Evolutionary conservation across 768 basidiomycete species (phyloP).

Genomic region (Boletus pseudo-olivaceus): DNA sequence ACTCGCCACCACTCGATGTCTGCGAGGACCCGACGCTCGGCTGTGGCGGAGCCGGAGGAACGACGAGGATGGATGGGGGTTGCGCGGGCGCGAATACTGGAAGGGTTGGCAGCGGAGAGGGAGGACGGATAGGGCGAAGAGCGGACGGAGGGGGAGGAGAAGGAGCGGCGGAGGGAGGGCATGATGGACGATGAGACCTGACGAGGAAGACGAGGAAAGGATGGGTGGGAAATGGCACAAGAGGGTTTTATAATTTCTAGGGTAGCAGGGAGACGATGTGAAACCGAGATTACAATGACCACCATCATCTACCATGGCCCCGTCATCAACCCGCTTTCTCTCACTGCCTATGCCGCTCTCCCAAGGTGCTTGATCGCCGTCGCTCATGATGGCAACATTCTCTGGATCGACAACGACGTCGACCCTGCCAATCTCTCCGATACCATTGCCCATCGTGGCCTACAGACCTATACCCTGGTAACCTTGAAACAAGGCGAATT

Average conservation of each 20-base stretch:
- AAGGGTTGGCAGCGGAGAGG: slow-evolving; percentile 32
- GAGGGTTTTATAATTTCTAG: slow-evolving; percentile 45
- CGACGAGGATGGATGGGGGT: slow-evolving; percentile 43
- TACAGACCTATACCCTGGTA: slow-evolving; percentile 31
- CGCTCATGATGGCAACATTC: slow-evolving; percentile 50
- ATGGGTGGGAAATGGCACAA: slow-evolving; percentile 32
- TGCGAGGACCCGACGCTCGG: slow-evolving; percentile 67
- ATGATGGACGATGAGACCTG: slow-evolving; percentile 29
- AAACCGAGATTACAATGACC: slow-evolving; percentile 9
- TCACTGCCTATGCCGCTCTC: slow-evolving; percentile 42
- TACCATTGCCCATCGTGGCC: slow-evolving; percentile 50
- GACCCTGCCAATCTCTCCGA: slow-evolving; percentile 44
- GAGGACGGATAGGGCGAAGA: slow-evolving; percentile 60
- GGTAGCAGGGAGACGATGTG: not conserved
- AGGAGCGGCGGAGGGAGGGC: slow-evolving; percentile 80
- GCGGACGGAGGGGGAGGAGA: slow-evolving; percentile 67
- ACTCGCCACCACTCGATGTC: slow-evolving; percentile 91
- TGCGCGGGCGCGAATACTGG: slow-evolving; percentile 40
- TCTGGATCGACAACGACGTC: slow-evolving; percentile 69
- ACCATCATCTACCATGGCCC: slow-evolving; percentile 54
- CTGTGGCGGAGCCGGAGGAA: slow-evolving; percentile 64
- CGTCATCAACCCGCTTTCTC: slow-evolving; percentile 50
- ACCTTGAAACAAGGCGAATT: slow-evolving; percentile 56
- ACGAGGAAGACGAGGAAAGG: slow-evolving; percentile 12
- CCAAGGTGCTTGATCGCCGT: slow-evolving; percentile 58